Evolutionary conservation across 2,329 filamentous ascomycete species (phyloP).

Genomic region (Scolecobasidium constrictum): DNA sequence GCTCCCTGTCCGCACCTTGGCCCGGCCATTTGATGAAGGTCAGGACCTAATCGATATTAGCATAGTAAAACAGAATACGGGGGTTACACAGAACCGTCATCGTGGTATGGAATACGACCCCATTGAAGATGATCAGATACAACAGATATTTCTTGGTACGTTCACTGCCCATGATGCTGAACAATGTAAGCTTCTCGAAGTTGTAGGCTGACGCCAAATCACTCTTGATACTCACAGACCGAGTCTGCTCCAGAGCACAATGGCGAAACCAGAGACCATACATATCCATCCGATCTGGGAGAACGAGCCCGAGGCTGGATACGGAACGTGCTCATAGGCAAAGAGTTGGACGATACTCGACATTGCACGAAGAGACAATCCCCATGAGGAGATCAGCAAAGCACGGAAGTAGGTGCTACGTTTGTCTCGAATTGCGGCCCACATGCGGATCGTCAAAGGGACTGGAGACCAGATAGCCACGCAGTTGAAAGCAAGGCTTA

Average conservation of each 20-base stretch:
- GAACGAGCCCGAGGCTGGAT: no score
- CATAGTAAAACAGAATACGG: no score
- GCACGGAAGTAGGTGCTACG: slow-evolving; percentile 40
- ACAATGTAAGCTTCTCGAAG: no score
- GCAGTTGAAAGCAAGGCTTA: slow-evolving; percentile 2
- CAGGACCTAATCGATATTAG: no score
- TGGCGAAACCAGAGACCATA: neutral
- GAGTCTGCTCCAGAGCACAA: neutral
- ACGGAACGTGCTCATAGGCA: no score
- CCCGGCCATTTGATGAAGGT: no score
- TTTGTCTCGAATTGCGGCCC: slow-evolving; percentile 36
- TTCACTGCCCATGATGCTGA: no score
- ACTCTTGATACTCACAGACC: neutral
- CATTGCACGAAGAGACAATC: slow-evolving; percentile 1
- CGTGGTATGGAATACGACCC: neutral
- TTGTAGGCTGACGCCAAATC: no score
- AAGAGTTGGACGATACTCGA: no score
- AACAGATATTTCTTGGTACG: neutral
- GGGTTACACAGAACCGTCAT: no score
- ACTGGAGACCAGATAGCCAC: slow-evolving; percentile 4
- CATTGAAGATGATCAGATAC: neutral
- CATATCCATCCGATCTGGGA: neutral
- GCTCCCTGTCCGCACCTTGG: no score
- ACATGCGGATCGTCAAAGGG: slow-evolving; percentile 15
- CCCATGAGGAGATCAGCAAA: slow-evolving; percentile 21